These are phyloP conservation scores for Basidiobolus meristosporus DNA, from an alignment of 371 early-diverging fungal species.

Conservation along the genomic window DNA sequence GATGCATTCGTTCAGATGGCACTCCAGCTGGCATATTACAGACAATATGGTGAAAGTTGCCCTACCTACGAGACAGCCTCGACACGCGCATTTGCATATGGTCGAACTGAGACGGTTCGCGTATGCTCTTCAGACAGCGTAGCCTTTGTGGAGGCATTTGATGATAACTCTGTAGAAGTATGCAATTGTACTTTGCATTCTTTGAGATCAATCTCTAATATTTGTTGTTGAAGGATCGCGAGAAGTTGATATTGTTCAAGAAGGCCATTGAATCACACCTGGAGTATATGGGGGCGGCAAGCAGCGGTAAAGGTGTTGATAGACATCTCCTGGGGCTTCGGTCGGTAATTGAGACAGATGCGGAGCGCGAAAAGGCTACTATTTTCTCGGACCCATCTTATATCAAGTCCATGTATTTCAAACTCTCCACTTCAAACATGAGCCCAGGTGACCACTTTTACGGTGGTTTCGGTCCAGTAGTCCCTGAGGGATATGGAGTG, in stretches of 20 bases:
- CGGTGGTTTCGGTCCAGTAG: conserved; percentile 64
- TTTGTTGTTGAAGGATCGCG: conserved; percentile 17
- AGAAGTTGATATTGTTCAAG: conserved; percentile 29
- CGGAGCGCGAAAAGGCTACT: conserved; percentile 21
- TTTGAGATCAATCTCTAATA: neutral
- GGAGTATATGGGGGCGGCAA: conserved; percentile 40
- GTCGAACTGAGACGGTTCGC: conserved; percentile 74
- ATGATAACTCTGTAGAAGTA: conserved; percentile 6
- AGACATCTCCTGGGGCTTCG: conserved; percentile 63
- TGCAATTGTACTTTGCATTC: conserved; percentile 5
- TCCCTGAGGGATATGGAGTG: conserved; percentile 62
- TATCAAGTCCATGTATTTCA: conserved; percentile 31
- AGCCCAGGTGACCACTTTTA: conserved; percentile 47
- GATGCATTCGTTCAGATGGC: conserved; percentile 70
- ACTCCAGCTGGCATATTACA: conserved; percentile 53
- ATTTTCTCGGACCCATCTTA: conserved; percentile 50
- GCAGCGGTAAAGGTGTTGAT: conserved; percentile 48
- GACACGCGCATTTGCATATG: conserved; percentile 51
- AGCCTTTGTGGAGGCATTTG: conserved; percentile 38
- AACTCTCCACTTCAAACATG: conserved; percentile 54
- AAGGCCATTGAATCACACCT: no score
- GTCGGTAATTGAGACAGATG: conserved; percentile 22
- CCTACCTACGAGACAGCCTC: conserved; percentile 65
- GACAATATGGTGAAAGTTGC: conserved; percentile 29
- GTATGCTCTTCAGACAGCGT: conserved; percentile 43